Conservation (phyloP, 176 grass and related monocot species). For the Paspalum notatum region DNA sequence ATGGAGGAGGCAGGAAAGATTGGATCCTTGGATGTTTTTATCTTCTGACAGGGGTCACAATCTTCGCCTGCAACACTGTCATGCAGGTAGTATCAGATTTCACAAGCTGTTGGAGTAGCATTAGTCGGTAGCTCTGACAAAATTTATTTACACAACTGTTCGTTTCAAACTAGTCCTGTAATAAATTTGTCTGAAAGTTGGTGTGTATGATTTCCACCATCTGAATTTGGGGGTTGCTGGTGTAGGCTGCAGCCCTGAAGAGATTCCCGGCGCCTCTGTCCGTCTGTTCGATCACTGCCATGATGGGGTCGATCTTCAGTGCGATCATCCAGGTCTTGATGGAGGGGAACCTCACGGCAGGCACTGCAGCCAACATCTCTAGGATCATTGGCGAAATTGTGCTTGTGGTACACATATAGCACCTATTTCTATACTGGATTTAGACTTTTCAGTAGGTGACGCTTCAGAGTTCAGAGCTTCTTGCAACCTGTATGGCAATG, state of each 20-base stretch:
- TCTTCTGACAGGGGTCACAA: slow-evolving; percentile 38
- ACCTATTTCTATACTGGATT: not conserved
- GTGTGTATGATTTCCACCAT: not conserved
- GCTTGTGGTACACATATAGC: slow-evolving; percentile 35
- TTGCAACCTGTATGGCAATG: slow-evolving; percentile 3
- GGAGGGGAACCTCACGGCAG: slow-evolving; percentile 42
- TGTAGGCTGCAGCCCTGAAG: slow-evolving; percentile 49
- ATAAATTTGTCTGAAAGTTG: not conserved
- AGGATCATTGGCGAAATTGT: slow-evolving; percentile 35
- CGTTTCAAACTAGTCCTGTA: no score
- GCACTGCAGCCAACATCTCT: not conserved
- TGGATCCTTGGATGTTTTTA: slow-evolving; percentile 54
- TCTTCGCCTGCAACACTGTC: slow-evolving; percentile 53
- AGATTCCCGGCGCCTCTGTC: slow-evolving; percentile 54
- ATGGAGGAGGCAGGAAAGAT: not conserved
- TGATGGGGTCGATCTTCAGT: slow-evolving; percentile 60
- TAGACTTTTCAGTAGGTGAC: not conserved
- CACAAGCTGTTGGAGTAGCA: not conserved
- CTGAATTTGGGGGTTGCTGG: not conserved
- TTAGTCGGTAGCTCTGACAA: no score
- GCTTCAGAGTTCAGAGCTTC: not conserved
- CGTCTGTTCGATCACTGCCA: slow-evolving; percentile 29
- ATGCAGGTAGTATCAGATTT: slow-evolving; percentile 41
- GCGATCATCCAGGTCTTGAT: slow-evolving; percentile 45
- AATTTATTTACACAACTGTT: no score